phyloP scores from a whole-genome alignment of 73 alveolate species.

The Paramecium tetraurelia region DNA sequence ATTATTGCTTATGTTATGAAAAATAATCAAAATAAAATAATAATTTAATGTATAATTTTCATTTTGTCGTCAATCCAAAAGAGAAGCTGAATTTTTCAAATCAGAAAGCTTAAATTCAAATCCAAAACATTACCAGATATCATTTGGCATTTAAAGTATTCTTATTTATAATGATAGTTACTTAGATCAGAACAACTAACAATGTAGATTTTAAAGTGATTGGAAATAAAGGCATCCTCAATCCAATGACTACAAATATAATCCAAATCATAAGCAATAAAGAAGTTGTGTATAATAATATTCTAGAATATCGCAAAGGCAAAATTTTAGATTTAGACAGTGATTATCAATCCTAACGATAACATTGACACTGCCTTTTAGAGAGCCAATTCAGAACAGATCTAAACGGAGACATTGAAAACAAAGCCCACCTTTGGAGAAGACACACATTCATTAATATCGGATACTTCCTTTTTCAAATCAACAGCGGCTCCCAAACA shows the following conservation, averaged over 20 bases:
- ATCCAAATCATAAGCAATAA: background rate
- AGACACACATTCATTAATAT: background rate
- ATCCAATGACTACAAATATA: background rate
- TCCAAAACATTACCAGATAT: background rate
- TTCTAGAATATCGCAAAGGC: background rate
- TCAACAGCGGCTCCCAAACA: background rate
- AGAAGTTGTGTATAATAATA: background rate
- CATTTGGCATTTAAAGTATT: background rate
- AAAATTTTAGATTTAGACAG: background rate
- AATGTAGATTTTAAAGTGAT: background rate
- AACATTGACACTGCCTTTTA: background rate
- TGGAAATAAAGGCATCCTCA: background rate
- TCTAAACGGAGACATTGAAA: background rate
- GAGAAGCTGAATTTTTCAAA: background rate
- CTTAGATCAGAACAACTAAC: slow-evolving; percentile 3
- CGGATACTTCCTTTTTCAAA: background rate
- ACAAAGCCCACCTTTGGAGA: background rate
- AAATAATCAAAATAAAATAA: background rate
- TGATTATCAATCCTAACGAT: background rate
- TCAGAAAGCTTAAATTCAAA: background rate
- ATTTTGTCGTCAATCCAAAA: slow-evolving; percentile 2
- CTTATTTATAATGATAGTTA: background rate
- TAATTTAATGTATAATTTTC: background rate
- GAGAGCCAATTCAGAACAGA: background rate
- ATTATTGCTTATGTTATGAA: background rate